These are phyloP conservation scores for Monosporozyma unispora DNA, from an alignment of 805 yeast genomes.

Conservation along the genomic window DNA sequence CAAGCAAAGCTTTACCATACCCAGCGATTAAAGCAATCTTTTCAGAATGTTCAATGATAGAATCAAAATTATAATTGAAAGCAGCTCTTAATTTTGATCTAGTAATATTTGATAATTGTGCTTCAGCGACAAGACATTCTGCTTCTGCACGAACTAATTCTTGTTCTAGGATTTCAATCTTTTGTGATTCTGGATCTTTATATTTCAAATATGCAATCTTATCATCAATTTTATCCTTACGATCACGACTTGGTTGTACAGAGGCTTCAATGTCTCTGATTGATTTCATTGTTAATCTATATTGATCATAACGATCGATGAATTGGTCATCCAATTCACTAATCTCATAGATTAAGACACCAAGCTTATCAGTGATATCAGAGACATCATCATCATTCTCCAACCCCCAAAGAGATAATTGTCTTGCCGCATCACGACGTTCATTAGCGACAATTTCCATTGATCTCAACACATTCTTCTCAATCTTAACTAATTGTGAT, in stretches of 20 bases:
- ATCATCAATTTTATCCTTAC: conserved; percentile 77
- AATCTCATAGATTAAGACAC: conserved; percentile 72
- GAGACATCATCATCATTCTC: conserved; percentile 79
- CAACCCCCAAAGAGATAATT: conserved; percentile 79
- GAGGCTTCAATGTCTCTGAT: conserved; percentile 80
- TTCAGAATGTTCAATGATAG: conserved; percentile 78
- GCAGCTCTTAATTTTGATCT: conserved; percentile 82
- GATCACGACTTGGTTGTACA: conserved; percentile 81
- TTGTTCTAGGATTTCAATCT: conserved; percentile 73
- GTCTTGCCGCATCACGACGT: conserved; percentile 74
- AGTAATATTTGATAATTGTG: conserved; percentile 81
- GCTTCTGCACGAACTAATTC: conserved; percentile 89
- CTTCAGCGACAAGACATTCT: conserved; percentile 84
- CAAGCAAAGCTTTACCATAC: conserved; percentile 79
- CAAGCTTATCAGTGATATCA: conserved; percentile 80
- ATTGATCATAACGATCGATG: conserved; percentile 79
- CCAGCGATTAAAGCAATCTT: conserved; percentile 81
- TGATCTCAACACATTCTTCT: conserved; percentile 72
- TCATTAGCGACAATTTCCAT: conserved; percentile 70
- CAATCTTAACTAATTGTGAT: conserved; percentile 68
- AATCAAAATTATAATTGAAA: conserved; percentile 75
- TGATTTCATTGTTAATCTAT: conserved; percentile 72
- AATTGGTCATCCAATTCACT: conserved; percentile 84
- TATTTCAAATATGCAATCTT: conserved; percentile 76
- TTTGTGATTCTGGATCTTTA: conserved; percentile 76